Percentiles rank a stretch among this genome's conserved stretches.
These are phyloP conservation scores for Aegilops speltoides DNA, from an alignment of 176 grass and related monocot species.

Conservation along the genomic window DNA sequence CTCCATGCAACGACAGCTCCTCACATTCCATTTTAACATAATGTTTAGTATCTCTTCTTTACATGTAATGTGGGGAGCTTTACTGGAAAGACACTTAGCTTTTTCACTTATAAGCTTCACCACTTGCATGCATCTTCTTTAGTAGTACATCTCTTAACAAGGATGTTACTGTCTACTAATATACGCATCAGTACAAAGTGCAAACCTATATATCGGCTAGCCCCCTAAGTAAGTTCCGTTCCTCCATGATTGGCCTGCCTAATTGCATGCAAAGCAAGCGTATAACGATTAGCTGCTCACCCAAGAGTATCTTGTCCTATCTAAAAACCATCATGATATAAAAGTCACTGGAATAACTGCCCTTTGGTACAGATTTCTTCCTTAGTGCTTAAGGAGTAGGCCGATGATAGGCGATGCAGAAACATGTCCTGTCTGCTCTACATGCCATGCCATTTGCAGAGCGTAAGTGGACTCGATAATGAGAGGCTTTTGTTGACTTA, in stretches of 20 bases:
- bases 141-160: conserved; percentile 29
- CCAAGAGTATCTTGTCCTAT: conserved; percentile 37
- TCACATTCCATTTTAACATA: conserved; percentile 43
- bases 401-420: conserved; percentile 30
- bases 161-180: conserved; percentile 33
- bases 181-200: conserved; percentile 37
- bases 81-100: conserved; percentile 48
- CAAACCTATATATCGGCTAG: conserved; percentile 22
- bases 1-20: conserved; percentile 20
- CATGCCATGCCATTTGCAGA: conserved; percentile 30
- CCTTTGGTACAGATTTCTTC: conserved; percentile 45
- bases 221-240: conserved; percentile 30
- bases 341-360: conserved; percentile 17
- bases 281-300: conserved; percentile 35
- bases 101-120: conserved; percentile 43
- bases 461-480: conserved; percentile 29
- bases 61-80: conserved; percentile 42
- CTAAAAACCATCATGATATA: conserved; percentile 7
- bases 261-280: conserved; percentile 15
- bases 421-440: conserved; percentile 34
- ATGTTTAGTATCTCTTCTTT: conserved; percentile 49
- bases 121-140: conserved; percentile 39
- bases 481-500: conserved; percentile 45
- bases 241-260: conserved; percentile 37
- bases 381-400: conserved; percentile 61